Conservation (phyloP, 805 yeast species). For the Wickerhamiella lipophila region DNA sequence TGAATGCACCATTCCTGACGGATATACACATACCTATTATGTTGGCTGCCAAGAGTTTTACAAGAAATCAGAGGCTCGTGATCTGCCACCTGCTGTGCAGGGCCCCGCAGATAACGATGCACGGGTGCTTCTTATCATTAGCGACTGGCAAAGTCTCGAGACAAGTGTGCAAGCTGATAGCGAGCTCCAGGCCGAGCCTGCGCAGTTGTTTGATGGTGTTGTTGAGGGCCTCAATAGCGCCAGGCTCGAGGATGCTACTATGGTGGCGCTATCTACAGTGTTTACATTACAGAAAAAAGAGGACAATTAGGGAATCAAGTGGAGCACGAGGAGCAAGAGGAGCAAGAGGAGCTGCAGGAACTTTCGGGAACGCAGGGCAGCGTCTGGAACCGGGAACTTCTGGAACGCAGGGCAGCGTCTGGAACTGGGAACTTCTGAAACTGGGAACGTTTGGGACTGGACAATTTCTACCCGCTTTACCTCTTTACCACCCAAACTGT, state of each 20-base stretch:
- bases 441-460: no score
- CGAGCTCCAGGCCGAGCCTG: slow-evolving; percentile 38
- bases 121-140: slow-evolving; percentile 39
- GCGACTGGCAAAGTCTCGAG: slow-evolving; percentile 48
- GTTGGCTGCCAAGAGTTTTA: slow-evolving; percentile 58
- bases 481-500: neutral
- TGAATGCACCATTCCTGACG: slow-evolving; percentile 49
- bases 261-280: slow-evolving; percentile 29
- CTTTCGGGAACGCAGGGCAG: no score
- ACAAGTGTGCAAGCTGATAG: slow-evolving; percentile 42
- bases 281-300: no score
- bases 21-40: slow-evolving; percentile 57
- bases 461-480: no score
- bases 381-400: no score
- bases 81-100: slow-evolving; percentile 22
- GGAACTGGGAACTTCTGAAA: no score
- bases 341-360: no score
- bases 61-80: slow-evolving; percentile 12
- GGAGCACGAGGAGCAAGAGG: no score
- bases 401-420: no score
- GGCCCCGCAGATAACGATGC: slow-evolving; percentile 18
- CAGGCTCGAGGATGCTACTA: slow-evolving; percentile 57
- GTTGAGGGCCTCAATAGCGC: slow-evolving; percentile 41
- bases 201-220: slow-evolving; percentile 59
- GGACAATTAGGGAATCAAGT: no score